phyloP scores from a whole-genome alignment of 2,329 filamentous ascomycete species.

The Cryphonectria radicalis region DNA sequence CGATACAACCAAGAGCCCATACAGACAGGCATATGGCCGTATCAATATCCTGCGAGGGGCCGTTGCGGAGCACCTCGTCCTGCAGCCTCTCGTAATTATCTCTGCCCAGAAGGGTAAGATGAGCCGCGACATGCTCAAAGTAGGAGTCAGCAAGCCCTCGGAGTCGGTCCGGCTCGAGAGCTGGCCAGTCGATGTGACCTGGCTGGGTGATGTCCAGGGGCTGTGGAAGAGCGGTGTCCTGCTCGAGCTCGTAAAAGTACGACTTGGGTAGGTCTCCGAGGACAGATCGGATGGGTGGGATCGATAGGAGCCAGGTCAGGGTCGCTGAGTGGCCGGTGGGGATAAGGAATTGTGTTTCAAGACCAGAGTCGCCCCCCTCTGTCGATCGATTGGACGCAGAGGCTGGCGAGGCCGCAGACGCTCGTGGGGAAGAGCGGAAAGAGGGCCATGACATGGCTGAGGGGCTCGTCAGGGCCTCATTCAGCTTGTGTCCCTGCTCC shows the following conservation, averaged over 20 bases:
- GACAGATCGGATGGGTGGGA: slow-evolving; percentile 40
- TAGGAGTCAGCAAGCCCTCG: slow-evolving; percentile 39
- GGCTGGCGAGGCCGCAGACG: slow-evolving; percentile 24
- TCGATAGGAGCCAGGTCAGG: slow-evolving; percentile 40
- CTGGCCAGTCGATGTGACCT: slow-evolving; percentile 35
- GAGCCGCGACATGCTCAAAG: slow-evolving; percentile 42
- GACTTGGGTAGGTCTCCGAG: slow-evolving; percentile 40
- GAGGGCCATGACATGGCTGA: slow-evolving; percentile 22
- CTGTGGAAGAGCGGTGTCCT: slow-evolving; percentile 38
- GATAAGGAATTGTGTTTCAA: slow-evolving; percentile 43
- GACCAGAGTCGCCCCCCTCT: slow-evolving; percentile 32
- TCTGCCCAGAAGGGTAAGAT: slow-evolving; percentile 42
- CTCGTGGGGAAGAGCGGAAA: slow-evolving; percentile 23
- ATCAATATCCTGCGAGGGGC: slow-evolving; percentile 35
- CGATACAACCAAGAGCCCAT: slow-evolving; percentile 42
- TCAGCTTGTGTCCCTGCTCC: slow-evolving; percentile 33
- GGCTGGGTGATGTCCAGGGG: slow-evolving; percentile 37
- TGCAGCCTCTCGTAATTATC: slow-evolving; percentile 38
- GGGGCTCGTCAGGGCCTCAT: slow-evolving; percentile 25
- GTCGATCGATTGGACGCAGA: slow-evolving; percentile 26
- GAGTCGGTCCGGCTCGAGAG: slow-evolving; percentile 35
- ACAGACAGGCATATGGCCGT: slow-evolving; percentile 43
- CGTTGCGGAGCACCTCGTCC: slow-evolving; percentile 34
- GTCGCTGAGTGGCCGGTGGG: slow-evolving; percentile 42
- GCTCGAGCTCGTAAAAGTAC: slow-evolving; percentile 42